Conservation (phyloP, 2,329 filamentous ascomycete genomes). For the Sphaceloma murrayae region DNA sequence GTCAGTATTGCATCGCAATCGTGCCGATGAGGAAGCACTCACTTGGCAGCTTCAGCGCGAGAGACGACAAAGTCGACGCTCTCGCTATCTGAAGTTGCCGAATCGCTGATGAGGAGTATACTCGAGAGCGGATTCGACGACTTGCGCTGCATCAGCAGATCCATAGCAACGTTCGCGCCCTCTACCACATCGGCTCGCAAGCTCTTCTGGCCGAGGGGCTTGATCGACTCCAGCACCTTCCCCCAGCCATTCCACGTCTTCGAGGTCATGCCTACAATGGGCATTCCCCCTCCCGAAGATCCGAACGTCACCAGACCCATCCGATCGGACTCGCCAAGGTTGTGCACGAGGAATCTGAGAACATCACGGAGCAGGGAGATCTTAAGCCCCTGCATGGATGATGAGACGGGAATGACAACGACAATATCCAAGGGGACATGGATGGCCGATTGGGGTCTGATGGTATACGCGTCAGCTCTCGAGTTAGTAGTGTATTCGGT, state of each 20-base stretch:
- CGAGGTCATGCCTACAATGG: constrained; percentile 95
- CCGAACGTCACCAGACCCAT: constrained; percentile 98
- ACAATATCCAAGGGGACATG: constrained; percentile 94
- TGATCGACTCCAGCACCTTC: constrained; percentile 75
- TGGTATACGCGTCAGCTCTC: constrained; percentile 34
- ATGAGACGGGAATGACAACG: constrained; percentile 92
- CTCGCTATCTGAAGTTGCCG: constrained; percentile 84
- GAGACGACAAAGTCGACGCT: constrained; percentile 98
- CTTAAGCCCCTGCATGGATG: constrained; percentile 98
- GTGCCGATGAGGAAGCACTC: constrained; percentile 33
- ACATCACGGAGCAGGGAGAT: constrained; percentile 89
- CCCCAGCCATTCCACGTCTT: constrained; percentile 90
- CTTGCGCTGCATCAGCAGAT: constrained; percentile 94
- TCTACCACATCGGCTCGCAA: constrained; percentile 94
- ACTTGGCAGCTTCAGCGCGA: constrained; percentile 92
- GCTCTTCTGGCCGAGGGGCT: constrained; percentile 92
- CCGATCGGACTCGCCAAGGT: constrained; percentile 81
- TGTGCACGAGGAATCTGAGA: constrained; percentile 81
- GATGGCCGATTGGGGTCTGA: constrained; percentile 43
- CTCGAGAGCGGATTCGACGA: constrained; percentile 90
- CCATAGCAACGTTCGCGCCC: constrained; percentile 96
- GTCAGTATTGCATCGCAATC: constrained; percentile 2
- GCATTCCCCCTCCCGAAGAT: constrained; percentile 83
- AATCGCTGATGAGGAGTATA: constrained; percentile 95
- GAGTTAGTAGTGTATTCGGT: constrained; percentile 79